Evolutionary conservation across 2,329 filamentous ascomycete genomes (phyloP), one percentile per base, ranked within the genome.

Genomic region (Pseudohalonectria lignicola): DNA sequence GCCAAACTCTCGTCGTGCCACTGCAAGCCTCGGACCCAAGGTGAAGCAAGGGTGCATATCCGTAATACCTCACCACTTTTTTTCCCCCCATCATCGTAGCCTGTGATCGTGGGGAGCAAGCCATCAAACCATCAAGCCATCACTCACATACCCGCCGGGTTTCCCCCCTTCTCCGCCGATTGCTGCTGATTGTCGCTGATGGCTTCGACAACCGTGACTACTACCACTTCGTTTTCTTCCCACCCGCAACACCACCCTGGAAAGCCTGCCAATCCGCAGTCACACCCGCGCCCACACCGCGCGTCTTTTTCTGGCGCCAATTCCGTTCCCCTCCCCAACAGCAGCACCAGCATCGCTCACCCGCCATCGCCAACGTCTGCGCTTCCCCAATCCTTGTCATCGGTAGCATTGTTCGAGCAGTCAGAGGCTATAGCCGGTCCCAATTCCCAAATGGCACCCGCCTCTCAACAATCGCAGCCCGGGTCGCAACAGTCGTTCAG

Each of bases 401-500:
- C 43, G 30, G 36, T 40, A 10, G 38, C 39, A 10, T 40, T 47
- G 17, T 48, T 45, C 23, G 45, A 49, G 28, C 43, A 43, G 21
- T 9, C 42, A 39, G 38, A 29, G 7, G 20, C 16, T 20, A 31
- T 23, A 31, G 17, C 35, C 40, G 8, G 20, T 41, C 31, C 20
- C 43, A 13, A 40, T 34, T 21, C 31, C 12, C 52, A 52, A 36
- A 48, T 51, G 40, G 46, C 43, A 8, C 42, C 44, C 8, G 46
- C 44, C 16, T 50, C 49, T 5, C 53, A 53, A 35, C 51, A 52
- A 26, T 43, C 41, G n/a, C 43, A 45, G 41, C 58, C 61, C 13
- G 30, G 17, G 10, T 64, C 69, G 4, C 71, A 76, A 43, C 67
- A 73, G 39, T 72, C 71, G 34, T 74, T 74, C 52, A 58, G 57